Conservation (phyloP, 169 alveolate species). For the Plasmodium coatneyi region DNA sequence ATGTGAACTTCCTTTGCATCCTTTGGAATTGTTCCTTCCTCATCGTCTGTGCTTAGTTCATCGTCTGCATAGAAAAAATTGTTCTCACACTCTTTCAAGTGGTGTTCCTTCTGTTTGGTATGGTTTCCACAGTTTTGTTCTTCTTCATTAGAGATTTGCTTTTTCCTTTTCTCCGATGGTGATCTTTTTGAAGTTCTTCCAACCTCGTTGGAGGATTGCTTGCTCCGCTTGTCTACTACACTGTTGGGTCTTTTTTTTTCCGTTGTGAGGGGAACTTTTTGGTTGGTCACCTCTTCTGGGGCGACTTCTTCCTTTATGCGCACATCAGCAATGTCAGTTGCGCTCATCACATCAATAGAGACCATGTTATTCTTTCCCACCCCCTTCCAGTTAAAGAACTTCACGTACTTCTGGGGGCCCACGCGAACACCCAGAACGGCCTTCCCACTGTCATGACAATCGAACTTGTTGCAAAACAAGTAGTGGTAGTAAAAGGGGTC, state of each 20-base stretch:
- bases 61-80: constrained; percentile 46
- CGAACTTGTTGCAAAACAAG: constrained; percentile 20
- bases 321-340: background rate
- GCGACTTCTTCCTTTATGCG: background rate
- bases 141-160: background rate
- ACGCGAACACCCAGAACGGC: background rate
- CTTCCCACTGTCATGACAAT: constrained; percentile 19
- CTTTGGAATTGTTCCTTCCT: constrained; percentile 3
- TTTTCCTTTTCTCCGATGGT: background rate
- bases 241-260: background rate
- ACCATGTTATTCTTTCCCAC: background rate
- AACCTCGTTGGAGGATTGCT: background rate
- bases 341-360: background rate
- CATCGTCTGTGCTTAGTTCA: constrained; percentile 50
- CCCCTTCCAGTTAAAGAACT: constrained; percentile 18
- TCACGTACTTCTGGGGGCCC: background rate
- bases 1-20: constrained; percentile 25
- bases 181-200: background rate
- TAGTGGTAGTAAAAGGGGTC: constrained; percentile 58
- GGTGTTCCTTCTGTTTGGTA: background rate
- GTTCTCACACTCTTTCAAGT: background rate
- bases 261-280: background rate
- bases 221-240: background rate
- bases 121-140: background rate
- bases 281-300: background rate